A percentile compares a stretch with the other conserved stretches of the same genome.
Conservation (phyloP, 306 rosid genomes). For the Carpinus fangiana region DNA sequence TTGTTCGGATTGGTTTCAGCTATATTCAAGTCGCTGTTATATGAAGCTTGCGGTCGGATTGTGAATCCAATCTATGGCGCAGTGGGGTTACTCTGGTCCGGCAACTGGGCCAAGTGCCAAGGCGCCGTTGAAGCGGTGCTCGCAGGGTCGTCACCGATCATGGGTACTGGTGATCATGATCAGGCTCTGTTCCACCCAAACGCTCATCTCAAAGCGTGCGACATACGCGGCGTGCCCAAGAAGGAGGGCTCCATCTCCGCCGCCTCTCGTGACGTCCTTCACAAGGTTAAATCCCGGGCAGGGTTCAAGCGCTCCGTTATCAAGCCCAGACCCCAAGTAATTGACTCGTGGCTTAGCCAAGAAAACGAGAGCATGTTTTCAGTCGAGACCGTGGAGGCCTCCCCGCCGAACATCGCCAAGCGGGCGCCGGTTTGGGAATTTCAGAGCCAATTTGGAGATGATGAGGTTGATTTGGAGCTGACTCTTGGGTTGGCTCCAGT, state of each 20-base stretch:
- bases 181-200: too few species aligned
- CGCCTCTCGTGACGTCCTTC: background rate
- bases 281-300: slow-evolving; percentile 14
- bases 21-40: slow-evolving; percentile 58
- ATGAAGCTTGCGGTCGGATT: slow-evolving; percentile 71
- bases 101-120: slow-evolving; percentile 59
- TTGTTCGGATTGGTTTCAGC: slow-evolving; percentile 25
- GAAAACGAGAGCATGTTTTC: slow-evolving; percentile 25
- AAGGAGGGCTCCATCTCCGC: slow-evolving; percentile 9
- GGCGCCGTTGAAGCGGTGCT: slow-evolving; percentile 62
- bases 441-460: background rate
- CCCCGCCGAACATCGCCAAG: slow-evolving; percentile 6
- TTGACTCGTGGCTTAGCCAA: background rate
- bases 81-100: slow-evolving; percentile 52
- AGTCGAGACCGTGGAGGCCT: slow-evolving; percentile 23
- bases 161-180: background rate
- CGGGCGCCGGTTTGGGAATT: background rate
- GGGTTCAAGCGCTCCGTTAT: slow-evolving; percentile 36
- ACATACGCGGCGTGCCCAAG: slow-evolving; percentile 48
- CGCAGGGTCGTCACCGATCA: slow-evolving; percentile 34
- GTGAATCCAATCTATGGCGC: slow-evolving; percentile 68
- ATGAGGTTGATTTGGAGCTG: slow-evolving; percentile 37
- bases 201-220: slow-evolving; percentile 12
- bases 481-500: slow-evolving; percentile 32
- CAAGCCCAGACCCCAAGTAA: slow-evolving; percentile 12